Evolutionary conservation across 768 basidiomycete genomes (phyloP).

Genomic region (Lactarius sanguifluus): DNA sequence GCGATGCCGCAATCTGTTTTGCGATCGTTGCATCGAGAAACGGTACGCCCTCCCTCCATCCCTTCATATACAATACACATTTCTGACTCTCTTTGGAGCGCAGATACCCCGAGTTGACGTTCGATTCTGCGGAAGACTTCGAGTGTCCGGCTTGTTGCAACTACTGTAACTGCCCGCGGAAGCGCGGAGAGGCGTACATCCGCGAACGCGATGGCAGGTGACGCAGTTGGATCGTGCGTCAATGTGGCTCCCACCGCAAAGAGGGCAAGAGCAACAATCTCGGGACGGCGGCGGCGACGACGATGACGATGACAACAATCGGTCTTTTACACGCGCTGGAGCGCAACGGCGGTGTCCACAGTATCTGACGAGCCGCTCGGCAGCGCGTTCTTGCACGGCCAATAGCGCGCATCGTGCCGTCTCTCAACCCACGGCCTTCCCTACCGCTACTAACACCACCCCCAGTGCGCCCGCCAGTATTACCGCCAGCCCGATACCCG

Average conservation of each 20-base stretch:
- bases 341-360: not conserved
- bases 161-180: constrained; percentile 50
- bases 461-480: not conserved
- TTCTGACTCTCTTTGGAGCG: not conserved
- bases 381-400: not conserved
- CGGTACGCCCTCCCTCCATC: constrained; percentile 3
- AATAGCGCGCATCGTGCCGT: not conserved
- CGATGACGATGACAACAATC: not conserved
- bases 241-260: not conserved
- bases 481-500: not conserved
- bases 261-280: not conserved
- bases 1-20: constrained; percentile 17
- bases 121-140: constrained; percentile 36
- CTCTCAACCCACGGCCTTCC: not conserved
- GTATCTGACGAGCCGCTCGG: not conserved
- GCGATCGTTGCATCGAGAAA: constrained; percentile 25
- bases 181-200: constrained; percentile 51
- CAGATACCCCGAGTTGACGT: constrained; percentile 45
- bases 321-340: not conserved
- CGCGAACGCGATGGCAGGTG: constrained; percentile 34
- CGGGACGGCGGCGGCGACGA: not conserved
- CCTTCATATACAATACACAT: not conserved
- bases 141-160: constrained; percentile 49
- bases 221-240: constrained; percentile 13
- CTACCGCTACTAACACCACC: not conserved